Percentiles rank a stretch among this genome's conserved stretches.
These are phyloP conservation scores for Amorphotheca resinae DNA, from an alignment of 495 filamentous ascomycete genomes.

Conservation along the genomic window DNA sequence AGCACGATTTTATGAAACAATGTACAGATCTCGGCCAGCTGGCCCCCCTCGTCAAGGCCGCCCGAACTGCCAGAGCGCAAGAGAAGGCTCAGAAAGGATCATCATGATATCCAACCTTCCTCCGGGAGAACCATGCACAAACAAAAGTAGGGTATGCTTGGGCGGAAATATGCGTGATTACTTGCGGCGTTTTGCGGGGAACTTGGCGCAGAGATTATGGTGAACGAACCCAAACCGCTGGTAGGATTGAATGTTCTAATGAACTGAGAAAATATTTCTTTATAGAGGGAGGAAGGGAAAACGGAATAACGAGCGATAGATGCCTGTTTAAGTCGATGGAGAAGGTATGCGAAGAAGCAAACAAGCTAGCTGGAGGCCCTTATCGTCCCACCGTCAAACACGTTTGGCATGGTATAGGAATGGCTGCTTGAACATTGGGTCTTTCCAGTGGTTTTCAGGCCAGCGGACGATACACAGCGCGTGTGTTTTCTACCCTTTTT, in stretches of 20 bases:
- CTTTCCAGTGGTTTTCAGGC: background rate
- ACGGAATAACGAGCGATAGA: background rate
- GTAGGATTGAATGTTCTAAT: background rate
- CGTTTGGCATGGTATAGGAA: background rate
- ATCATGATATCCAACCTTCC: background rate
- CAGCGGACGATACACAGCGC: background rate
- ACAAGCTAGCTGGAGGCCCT: too few species aligned
- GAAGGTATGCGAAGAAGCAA: too few species aligned
- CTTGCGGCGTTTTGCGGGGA: background rate
- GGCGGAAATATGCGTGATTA: background rate
- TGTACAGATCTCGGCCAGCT: constrained; percentile 50
- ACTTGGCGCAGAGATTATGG: background rate
- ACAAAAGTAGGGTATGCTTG: background rate
- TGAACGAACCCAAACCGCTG: background rate
- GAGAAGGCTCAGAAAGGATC: constrained; percentile 51
- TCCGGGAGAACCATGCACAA: background rate
- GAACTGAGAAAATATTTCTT: background rate
- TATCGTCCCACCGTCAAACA: background rate
- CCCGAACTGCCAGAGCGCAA: constrained; percentile 66
- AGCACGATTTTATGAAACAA: constrained; percentile 92
- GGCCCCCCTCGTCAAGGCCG: constrained; percentile 75
- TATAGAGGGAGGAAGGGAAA: background rate
- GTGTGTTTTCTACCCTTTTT: background rate
- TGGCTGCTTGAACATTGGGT: background rate
- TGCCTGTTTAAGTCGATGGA: background rate